Base-by-base conservation (phyloP, 2,329 filamentous ascomycete species). In the Dichotomopilus funicola region DNA sequence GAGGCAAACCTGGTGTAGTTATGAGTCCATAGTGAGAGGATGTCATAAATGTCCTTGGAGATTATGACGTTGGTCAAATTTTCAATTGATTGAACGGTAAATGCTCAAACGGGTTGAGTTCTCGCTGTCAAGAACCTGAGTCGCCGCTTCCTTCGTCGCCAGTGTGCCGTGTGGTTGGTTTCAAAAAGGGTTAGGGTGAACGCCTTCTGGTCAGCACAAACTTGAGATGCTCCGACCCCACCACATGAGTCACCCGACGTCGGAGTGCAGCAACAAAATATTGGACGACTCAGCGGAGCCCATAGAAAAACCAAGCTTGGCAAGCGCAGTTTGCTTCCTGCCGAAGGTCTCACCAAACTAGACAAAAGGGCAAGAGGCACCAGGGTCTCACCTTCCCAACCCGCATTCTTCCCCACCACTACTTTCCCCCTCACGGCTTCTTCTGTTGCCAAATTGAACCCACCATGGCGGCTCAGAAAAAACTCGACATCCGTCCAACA, bases 401-500 rank as follows among this genome's bases (percentile, higher is more conserved):
- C 36, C 19, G 8, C 37, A 40, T 38, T 50, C 50, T 33, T 49
- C 6, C 13, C 52, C 36, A 43, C 45, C 4, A 31, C n/a, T 45
- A 44, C 48, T 48, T n/a, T 12, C 46, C 36, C 43, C 33, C 19
- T 31, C 31, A 43, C 34, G 4, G 12, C 31, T 49, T 40, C 35
- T 38, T 13, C 36, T 44, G 44, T 12, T 27, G 19, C 19, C 19
- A 27, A 13, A 42, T 42, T 42, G 40, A 13, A 8, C 8, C 11
- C 40, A 7, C 40, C 12, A 64, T 64, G 62, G 55, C 53, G 53
- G 45, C 59, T 1, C 42, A 53, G 8, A 49, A 54, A 1, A 60
- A 63, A 31, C 60, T 65, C 54, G 63, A 65, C 36, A 62, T 63
- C 51, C 58, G 60, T 54, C 63, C 63, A n/a, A 44, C 62, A 12